Conservation (phyloP, 805 yeast genomes). For the Alloascoidea africana region DNA sequence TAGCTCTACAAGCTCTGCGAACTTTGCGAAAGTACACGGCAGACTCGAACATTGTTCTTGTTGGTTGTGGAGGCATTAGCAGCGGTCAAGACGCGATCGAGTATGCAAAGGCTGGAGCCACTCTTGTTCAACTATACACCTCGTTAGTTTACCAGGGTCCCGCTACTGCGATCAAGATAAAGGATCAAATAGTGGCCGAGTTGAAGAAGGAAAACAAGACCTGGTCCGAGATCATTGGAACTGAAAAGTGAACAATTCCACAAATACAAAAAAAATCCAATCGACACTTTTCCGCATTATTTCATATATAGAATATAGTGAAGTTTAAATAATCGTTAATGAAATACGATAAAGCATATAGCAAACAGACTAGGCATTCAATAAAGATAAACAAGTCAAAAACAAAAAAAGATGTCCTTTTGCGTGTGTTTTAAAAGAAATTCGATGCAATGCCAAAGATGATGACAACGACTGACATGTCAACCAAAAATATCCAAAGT, state of each 20-base stretch:
- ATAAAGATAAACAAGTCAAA: too few species aligned
- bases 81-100: constrained; percentile 80
- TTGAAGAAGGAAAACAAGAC: constrained; percentile 61
- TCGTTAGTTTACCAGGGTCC: constrained; percentile 91
- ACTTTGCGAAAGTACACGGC: constrained; percentile 64
- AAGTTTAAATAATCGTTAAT: too few species aligned
- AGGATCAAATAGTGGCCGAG: constrained; percentile 41
- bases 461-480: constrained; percentile 1
- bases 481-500: background rate
- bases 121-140: constrained; percentile 77
- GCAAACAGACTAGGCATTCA: too few species aligned
- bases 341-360: too few species aligned
- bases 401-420: too few species aligned
- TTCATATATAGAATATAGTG: too few species aligned
- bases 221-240: constrained; percentile 71
- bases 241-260: constrained; percentile 29
- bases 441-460: background rate
- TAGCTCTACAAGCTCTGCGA: constrained; percentile 55
- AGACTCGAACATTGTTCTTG: constrained; percentile 53
- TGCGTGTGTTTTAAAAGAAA: too few species aligned
- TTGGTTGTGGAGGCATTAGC: constrained; percentile 94
- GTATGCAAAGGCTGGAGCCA: constrained; percentile 87
- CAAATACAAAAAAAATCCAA: too few species aligned
- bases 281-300: too few species aligned
- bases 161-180: constrained; percentile 51